phyloP scores from a whole-genome alignment of 2,329 filamentous ascomycete genomes.

The Aspergillus sclerotialis region DNA sequence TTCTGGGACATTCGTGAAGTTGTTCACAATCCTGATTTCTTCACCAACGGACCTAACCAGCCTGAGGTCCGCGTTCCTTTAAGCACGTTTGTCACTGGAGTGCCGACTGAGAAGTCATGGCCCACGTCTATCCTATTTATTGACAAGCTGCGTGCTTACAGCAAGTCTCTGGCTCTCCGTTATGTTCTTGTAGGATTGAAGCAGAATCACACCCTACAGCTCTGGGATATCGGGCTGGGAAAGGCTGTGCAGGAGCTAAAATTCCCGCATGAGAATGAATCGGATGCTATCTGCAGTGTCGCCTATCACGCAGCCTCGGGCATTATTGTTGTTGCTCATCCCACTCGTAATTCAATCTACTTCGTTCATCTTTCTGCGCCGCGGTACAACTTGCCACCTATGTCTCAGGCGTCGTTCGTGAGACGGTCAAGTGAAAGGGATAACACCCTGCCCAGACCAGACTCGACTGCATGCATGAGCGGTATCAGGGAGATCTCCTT shows the following conservation, averaged over 20 bases:
- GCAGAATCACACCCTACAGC: slow-evolving; percentile 95
- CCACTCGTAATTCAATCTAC: slow-evolving; percentile 94
- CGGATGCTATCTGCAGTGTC: slow-evolving; percentile 95
- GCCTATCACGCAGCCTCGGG: slow-evolving; percentile 87
- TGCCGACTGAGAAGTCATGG: slow-evolving; percentile 88
- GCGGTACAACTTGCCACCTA: slow-evolving; percentile 71
- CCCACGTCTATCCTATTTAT: slow-evolving; percentile 93
- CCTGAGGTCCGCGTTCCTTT: slow-evolving; percentile 80
- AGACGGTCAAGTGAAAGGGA: slow-evolving; percentile 69
- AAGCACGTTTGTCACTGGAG: slow-evolving; percentile 78
- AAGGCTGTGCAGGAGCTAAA: slow-evolving; percentile 97
- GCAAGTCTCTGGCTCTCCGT: slow-evolving; percentile 79
- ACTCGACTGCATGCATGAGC: slow-evolving; percentile 95
- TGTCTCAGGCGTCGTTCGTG: slow-evolving; percentile 85
- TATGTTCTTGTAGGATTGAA: slow-evolving; percentile 98
- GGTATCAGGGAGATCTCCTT: slow-evolving; percentile 94
- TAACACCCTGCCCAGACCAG: slow-evolving; percentile 68
- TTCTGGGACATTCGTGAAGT: slow-evolving; percentile 95
- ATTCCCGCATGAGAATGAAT: slow-evolving; percentile 90
- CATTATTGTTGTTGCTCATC: slow-evolving; percentile 91
- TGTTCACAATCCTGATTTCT: slow-evolving; percentile 43
- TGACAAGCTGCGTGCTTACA: slow-evolving; percentile 90
- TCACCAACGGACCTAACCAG: slow-evolving; percentile 38
- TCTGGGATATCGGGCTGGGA: slow-evolving; percentile 93
- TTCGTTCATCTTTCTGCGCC: slow-evolving; percentile 93